phyloP scores from a whole-genome alignment of 495 filamentous ascomycete species.

The Xylaria acuta region DNA sequence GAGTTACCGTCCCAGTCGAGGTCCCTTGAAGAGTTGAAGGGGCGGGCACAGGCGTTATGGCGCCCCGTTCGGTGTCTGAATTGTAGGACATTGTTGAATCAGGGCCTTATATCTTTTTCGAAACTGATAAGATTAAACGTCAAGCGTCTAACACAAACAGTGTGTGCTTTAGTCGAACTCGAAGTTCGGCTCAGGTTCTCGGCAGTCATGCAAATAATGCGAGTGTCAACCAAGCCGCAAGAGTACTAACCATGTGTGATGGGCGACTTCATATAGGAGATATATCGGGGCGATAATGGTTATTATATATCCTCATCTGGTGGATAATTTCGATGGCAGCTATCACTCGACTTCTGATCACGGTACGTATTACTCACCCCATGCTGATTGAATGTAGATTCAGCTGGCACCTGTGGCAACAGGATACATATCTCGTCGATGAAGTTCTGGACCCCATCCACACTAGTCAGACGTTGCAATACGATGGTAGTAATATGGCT shows the following conservation, averaged over 20 bases:
- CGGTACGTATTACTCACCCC: not conserved
- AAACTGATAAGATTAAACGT: not conserved
- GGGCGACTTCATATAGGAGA: not conserved
- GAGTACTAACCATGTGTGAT: not conserved
- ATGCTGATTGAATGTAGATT: not conserved
- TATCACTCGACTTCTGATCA: not conserved
- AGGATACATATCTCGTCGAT: not conserved
- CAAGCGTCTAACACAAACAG: not conserved
- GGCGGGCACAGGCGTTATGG: constrained; percentile 30
- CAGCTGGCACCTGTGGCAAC: not conserved
- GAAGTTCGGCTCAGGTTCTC: not conserved
- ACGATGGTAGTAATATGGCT: not conserved
- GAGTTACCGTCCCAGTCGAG: constrained; percentile 35
- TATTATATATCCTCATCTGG: not conserved
- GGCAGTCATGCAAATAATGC: not conserved
- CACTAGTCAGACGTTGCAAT: not conserved
- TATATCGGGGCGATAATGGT: not conserved
- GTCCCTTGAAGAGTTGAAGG: constrained; percentile 26
- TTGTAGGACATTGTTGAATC: not conserved
- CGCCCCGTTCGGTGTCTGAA: not conserved
- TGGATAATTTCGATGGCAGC: not conserved
- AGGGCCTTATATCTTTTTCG: not conserved
- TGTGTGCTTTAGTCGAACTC: not conserved
- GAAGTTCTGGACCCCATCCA: not conserved
- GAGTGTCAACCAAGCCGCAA: not conserved